Evolutionary conservation across 352 stramenopile species (phyloP), one percentile per base, ranked within the genome.

Genomic region (Pythium utonaiense): DNA sequence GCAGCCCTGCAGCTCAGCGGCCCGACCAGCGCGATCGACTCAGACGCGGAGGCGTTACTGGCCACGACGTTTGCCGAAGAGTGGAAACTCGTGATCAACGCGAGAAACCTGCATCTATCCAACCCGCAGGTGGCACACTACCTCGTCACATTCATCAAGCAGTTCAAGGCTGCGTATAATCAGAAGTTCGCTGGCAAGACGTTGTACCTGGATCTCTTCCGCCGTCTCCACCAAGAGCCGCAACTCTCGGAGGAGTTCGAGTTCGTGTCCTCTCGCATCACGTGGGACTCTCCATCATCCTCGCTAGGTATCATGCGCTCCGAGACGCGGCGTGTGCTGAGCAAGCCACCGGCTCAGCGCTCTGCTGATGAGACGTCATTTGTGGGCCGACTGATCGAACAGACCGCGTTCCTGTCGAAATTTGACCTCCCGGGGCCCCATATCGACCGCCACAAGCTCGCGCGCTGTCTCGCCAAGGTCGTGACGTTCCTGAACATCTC

Each of bases 141-240:
- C 67, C 67, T 93, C 14, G 72, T 87, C 47, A 86, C 67, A 3
- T 89, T 91, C 65, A 84, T 93, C 19, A 78, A 85, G 54, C 77
- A 85, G 57, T 93, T 93, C 51, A 89, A 93, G 51, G 71, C 74
- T 6, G 76, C 78, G 2, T 89, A 91, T 57, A 82, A 81, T 47
- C 74, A 89, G 33, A 90, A 90, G 45, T 89, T 91, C 51, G 74
- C 77, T 31, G 83, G 83, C 16, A 87, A 87, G 64, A 91, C 78
- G 4, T 54, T 89, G 25, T 93, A 91, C 53, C 64, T 88, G 10
- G 77, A 91, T 38, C 63, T 93, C 8, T 72, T 91, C 3, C 76
- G 81, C 22, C 72, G 82, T 13, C 70, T 93, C 33, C 66, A 88
- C 44, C 59, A 74, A 12, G 82, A 93, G n/a, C 71, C 78, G 0